Evolutionary conservation across 1,284 basidiomycete species (phyloP), one percentile per base, ranked within the genome.

Genomic region (Cryptococcus jaspeensis): DNA sequence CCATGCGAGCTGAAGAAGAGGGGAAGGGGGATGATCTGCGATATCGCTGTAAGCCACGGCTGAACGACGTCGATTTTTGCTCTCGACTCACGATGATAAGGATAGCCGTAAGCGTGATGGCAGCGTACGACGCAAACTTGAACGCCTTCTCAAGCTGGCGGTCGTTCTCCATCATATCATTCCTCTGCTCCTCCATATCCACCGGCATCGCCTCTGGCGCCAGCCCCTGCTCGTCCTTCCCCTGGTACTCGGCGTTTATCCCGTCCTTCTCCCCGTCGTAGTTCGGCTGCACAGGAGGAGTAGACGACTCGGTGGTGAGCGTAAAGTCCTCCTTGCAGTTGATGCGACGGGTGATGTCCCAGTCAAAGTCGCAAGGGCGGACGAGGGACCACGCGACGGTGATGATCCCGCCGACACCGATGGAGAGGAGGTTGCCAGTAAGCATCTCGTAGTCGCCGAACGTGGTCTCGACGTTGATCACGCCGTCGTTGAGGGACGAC

Each of bases 371-470:
- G 35, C 87, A 89, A 0, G 92, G 91, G 80, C 83, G 85, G 45
- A 89, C 76, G 44, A 84, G 73, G 0, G 89, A 89, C 42, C 82
- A 80, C 0, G 78, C 79, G 28, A 86, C 78, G 0, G 89, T 84
- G 64, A 96, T 80, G 57, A 96, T 86, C 1, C 83, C 88, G 7
- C 91, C 89, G 22, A 90, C 82, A 20, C 85, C 86, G 64, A 97
- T 90, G 0, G 91, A 87, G 1, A 89, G 87, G 13, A 95, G 78
- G 76, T 95, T 94, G 5, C 92, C 92, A 0, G 91, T 87, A 16
- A 95, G 81, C 74, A 76, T 75, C 52, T 69, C 66, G 55, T 85
- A 86, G 75, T 92, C 87, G 20, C 87, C 86, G 70, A 80, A 79
- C 23, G 79, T 80, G 1, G 80, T 79, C 7, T 64, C 82, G 32